Conservation (phyloP, 2,329 filamentous ascomycete species). For the Cercospora sp. region DNA sequence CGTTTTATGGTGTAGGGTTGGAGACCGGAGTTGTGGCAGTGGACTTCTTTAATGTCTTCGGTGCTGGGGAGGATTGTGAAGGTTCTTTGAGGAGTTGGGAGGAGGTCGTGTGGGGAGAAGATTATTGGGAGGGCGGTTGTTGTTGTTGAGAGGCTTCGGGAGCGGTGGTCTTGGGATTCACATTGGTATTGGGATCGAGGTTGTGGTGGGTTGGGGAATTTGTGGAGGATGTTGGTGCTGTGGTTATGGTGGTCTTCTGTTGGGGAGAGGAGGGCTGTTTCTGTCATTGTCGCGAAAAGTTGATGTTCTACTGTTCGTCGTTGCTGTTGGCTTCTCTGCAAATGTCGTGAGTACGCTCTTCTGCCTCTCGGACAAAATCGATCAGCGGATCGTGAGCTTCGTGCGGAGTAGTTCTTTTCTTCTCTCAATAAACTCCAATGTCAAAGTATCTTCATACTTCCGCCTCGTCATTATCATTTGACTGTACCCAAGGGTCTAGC, state of each 20-base stretch:
- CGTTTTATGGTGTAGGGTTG: conserved; percentile 10
- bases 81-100: neutral
- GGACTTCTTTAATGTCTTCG: conserved; percentile 6
- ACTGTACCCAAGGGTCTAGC: neutral
- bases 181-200: neutral
- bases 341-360: neutral
- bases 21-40: conserved; percentile 1
- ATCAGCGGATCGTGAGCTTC: neutral
- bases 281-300: neutral
- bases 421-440: neutral
- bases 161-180: neutral
- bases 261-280: neutral
- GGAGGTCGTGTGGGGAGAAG: neutral
- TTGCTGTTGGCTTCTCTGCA: neutral
- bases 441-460: neutral
- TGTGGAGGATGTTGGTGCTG: neutral
- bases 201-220: neutral
- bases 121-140: neutral
- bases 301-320: neutral
- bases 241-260: neutral
- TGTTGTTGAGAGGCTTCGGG: neutral
- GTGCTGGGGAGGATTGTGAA: neutral
- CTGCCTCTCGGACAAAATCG: neutral
- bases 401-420: neutral
- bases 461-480: neutral